Base-by-base conservation (phyloP, 805 yeast species). In the Ogataea ganodermae region DNA sequence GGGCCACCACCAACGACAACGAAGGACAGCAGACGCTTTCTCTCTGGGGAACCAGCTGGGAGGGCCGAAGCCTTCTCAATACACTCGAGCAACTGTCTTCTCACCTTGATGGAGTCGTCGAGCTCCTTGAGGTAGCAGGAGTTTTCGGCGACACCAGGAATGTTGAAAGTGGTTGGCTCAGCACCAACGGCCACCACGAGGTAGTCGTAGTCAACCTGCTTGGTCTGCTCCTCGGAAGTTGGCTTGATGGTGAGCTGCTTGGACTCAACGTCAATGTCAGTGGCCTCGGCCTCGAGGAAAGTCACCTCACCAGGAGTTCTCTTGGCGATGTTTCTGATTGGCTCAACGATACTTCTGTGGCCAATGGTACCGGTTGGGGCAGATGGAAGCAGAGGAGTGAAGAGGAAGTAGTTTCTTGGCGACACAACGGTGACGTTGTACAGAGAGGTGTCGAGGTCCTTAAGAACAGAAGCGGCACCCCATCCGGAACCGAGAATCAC, bases 1-100 rank as follows among this genome's bases (percentile, higher is more conserved):
- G 81, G 81, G 50, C 81, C 81, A 63, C 81, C 81, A 55, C 81
- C 81, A 57, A 79, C 77, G 44, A 77, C 79, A 46, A 77, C 75
- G 53, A 76, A 70, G 27, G 77, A 71, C 57, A 77, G 69, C 54
- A 77, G 70, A 67, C 80, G 70, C 66, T 71, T 71, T 68, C 81
- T 71, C 59, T 76, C 80, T 16, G 76, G 69, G 56, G 75, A 77
- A 39, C 73, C 80, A 57, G 69, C 70, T 35, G 81, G 81, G 55
- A 74, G 73, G 51, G 76, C 68, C 58, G 75, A 71, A 44, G 81
- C 81, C 53, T 79, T 79, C 66, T 77, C 81, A 52, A 77, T 72
- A 45, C 72, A 69, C 52, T 76, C 80, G 73, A 77, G 70, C 49
- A 77, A 62, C 53, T 70, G 67, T 61, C 67, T 72, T 69, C 80